Conservation (phyloP, 2,329 filamentous ascomycete genomes). For the Eutypa lata region DNA sequence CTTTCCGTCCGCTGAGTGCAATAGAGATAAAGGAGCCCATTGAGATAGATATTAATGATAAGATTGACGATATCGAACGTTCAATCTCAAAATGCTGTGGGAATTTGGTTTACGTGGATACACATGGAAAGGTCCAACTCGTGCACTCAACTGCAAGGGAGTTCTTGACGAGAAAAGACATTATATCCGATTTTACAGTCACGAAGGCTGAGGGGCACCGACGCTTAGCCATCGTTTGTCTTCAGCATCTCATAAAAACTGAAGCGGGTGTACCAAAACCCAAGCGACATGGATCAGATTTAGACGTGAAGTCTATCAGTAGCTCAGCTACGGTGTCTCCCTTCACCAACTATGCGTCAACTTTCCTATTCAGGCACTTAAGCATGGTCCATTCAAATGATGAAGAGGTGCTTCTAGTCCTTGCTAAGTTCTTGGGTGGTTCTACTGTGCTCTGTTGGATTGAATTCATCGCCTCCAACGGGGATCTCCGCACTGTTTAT, state of each 20-base stretch:
- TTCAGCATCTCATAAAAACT: neutral
- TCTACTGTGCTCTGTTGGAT: no score
- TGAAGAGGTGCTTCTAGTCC: no score
- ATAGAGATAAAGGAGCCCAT: slow-evolving; percentile 21
- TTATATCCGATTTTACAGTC: neutral
- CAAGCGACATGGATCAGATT: no score
- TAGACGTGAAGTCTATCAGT: no score
- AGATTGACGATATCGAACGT: slow-evolving; percentile 18
- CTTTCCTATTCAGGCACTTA: no score
- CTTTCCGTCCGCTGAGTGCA: slow-evolving; percentile 21
- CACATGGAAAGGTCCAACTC: slow-evolving; percentile 19
- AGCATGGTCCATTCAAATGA: no score
- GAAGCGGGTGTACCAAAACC: no score
- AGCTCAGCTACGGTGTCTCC: no score
- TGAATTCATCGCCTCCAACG: no score
- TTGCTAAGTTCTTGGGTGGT: no score
- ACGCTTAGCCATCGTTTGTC: neutral
- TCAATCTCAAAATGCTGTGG: slow-evolving; percentile 22
- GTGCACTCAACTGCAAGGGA: slow-evolving; percentile 27
- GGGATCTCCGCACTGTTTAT: no score
- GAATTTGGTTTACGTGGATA: slow-evolving; percentile 26
- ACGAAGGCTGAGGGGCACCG: neutral
- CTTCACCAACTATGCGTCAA: no score
- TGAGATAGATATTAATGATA: slow-evolving; percentile 25
- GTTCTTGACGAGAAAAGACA: slow-evolving; percentile 13